A percentile compares a stretch with the other conserved stretches of the same genome.
Evolutionary conservation across 2,329 filamentous ascomycete species (phyloP).

Genomic region (Rhinocladiella similis): DNA sequence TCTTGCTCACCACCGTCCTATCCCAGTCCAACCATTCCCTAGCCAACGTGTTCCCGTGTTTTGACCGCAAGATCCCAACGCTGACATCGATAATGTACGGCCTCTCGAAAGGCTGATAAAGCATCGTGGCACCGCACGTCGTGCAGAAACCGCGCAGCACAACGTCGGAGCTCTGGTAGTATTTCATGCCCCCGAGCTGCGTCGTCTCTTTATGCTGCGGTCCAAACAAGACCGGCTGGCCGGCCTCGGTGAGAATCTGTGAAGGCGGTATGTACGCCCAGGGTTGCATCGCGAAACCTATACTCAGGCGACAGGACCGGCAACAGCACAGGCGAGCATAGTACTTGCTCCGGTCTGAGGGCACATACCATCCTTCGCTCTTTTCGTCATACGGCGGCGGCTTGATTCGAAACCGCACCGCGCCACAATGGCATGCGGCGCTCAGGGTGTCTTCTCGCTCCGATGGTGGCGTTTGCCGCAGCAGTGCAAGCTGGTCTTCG

Average conservation of each 20-base stretch:
- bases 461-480: not conserved
- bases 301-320: constrained; percentile 59
- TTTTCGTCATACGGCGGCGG: constrained; percentile 51
- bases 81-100: constrained; percentile 63
- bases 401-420: constrained; percentile 58
- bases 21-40: constrained; percentile 65
- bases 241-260: constrained; percentile 53
- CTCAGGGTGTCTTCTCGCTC: constrained; percentile 6
- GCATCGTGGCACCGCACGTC: constrained; percentile 63
- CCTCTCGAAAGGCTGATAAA: constrained; percentile 58
- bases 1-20: constrained; percentile 57
- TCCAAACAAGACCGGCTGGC: constrained; percentile 37
- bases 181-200: constrained; percentile 38
- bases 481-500: constrained; percentile 6
- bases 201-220: constrained; percentile 36
- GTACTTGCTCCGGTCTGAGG: constrained; percentile 56
- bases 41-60: constrained; percentile 52
- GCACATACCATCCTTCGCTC: constrained; percentile 47
- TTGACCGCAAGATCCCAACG: constrained; percentile 55
- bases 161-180: constrained; percentile 54
- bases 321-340: constrained; percentile 63
- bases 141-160: constrained; percentile 63
- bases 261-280: constrained; percentile 66
- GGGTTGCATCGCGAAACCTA: constrained; percentile 63
- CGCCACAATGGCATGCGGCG: constrained; percentile 39